Conservation (phyloP, 345 rosid genomes). For the Bruguiera sexangula region DNA sequence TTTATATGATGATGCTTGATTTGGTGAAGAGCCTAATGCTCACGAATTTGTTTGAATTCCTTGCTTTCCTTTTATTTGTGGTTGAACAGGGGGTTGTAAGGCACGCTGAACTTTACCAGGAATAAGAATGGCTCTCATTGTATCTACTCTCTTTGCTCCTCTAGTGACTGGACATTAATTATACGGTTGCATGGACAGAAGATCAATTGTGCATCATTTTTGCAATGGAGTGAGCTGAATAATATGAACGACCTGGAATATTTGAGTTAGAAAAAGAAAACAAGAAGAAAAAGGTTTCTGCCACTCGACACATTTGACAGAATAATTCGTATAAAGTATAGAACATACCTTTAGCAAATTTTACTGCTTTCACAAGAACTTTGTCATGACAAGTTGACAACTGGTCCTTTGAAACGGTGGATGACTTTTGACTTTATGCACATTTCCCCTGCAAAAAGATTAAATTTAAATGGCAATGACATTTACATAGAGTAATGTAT, state of each 20-base stretch:
- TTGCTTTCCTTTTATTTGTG: constrained; percentile 12
- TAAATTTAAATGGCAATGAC: constrained; percentile 9
- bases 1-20: no score
- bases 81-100: constrained; percentile 4
- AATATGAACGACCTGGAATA: constrained; percentile 85
- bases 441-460: constrained; percentile 48
- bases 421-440: constrained; percentile 61
- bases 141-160: constrained; percentile 84
- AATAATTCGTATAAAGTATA: not conserved
- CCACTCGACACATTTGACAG: not conserved
- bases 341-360: constrained; percentile 66
- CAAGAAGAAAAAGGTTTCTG: not conserved
- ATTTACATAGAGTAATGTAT: constrained; percentile 1
- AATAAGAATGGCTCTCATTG: constrained; percentile 72
- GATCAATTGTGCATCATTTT: constrained; percentile 68
- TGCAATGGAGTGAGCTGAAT: constrained; percentile 78
- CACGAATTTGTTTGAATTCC: not conserved
- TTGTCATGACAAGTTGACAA: constrained; percentile 85
- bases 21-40: not conserved
- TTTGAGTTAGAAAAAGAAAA: not conserved
- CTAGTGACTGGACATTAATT: constrained; percentile 72
- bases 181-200: constrained; percentile 86
- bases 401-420: constrained; percentile 81
- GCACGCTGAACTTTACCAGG: constrained; percentile 97
- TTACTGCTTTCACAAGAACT: constrained; percentile 91